Percentiles rank a stretch among this genome's conserved stretches.
These are phyloP conservation scores for Colletotrichum tabaci DNA, from an alignment of 2,329 filamentous ascomycete genomes.

Conservation along the genomic window DNA sequence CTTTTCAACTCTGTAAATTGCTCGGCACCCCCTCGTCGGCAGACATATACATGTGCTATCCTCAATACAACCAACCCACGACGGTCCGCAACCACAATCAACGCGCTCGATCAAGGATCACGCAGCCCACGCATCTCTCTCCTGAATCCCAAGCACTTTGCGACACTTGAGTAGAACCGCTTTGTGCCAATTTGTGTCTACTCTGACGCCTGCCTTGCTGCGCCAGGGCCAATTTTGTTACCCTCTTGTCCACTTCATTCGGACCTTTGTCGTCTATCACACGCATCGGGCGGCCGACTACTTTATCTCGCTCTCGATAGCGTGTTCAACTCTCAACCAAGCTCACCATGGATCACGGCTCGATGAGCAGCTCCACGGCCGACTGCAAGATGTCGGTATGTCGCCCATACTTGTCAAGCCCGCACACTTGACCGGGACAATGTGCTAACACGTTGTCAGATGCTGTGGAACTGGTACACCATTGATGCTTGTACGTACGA, in stretches of 20 bases:
- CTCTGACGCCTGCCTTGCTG: background rate
- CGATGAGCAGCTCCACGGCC: constrained; percentile 42
- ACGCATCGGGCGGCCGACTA: background rate
- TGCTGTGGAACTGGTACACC: constrained; percentile 63
- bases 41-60: background rate
- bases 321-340: background rate
- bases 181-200: background rate
- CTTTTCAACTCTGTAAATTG: background rate
- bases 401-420: background rate
- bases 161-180: background rate
- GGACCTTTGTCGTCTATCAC: background rate
- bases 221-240: background rate
- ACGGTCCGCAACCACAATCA: background rate
- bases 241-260: background rate
- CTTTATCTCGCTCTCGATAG: background rate
- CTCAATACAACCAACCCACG: too few species aligned
- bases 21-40: background rate
- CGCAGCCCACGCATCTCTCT: background rate
- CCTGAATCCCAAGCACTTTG: background rate
- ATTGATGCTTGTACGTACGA: constrained; percentile 55
- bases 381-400: constrained; percentile 53
- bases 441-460: constrained; percentile 50
- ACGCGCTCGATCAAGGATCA: background rate
- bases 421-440: too few species aligned
- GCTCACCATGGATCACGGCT: constrained; percentile 46